Evolutionary conservation across 441 rosid species (phyloP).

Genomic region (Syzygium syzygioides): DNA sequence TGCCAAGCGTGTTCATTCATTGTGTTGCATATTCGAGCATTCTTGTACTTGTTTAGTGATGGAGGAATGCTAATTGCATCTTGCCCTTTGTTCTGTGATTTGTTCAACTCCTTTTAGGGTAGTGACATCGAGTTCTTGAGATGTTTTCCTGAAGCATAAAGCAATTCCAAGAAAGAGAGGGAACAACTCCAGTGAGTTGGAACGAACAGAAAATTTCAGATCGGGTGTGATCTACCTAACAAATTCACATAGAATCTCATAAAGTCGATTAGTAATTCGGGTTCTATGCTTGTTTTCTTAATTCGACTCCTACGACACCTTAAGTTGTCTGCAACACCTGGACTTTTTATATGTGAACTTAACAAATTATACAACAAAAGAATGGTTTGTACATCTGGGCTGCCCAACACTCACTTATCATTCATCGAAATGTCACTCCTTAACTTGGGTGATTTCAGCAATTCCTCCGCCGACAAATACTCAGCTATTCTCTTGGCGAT

Average conservation of each 20-base stretch:
- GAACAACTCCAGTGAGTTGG: not conserved
- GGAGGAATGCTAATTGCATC: not conserved
- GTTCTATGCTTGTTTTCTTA: not conserved
- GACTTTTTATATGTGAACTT: not conserved
- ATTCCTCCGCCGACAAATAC: not conserved
- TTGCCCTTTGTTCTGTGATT: not conserved
- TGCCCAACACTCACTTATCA: not conserved
- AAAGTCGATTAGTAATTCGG: not conserved
- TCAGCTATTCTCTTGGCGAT: conserved; percentile 52
- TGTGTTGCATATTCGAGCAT: not conserved
- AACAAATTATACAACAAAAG: not conserved
- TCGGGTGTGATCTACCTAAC: not conserved
- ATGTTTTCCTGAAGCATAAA: not conserved
- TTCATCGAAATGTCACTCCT: not conserved
- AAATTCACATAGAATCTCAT: not conserved
- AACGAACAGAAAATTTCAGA: not conserved
- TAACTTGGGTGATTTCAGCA: not conserved
- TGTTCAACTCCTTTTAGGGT: not conserved
- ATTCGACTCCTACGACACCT: not conserved
- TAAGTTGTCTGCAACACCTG: not conserved
- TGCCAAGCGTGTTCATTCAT: not conserved
- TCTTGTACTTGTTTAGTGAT: not conserved
- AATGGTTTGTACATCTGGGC: not conserved
- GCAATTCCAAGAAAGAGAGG: not conserved
- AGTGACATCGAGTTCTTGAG: not conserved